Base-by-base conservation (phyloP, 768 basidiomycete genomes). In the Paxillus involutus region DNA sequence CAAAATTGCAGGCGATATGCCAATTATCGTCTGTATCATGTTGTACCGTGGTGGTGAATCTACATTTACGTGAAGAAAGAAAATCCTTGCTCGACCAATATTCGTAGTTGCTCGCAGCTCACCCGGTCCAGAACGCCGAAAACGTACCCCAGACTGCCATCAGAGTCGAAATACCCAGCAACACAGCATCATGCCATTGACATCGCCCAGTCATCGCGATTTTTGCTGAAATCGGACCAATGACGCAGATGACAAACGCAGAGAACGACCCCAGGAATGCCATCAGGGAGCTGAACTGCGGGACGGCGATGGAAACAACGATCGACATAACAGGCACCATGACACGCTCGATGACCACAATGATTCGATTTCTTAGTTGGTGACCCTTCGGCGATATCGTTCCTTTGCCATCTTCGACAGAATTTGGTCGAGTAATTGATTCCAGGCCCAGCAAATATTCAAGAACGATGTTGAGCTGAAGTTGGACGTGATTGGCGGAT, bases 181-280 rank as follows among this genome's bases (percentile, higher is more conserved):
- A 62, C 29, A 71, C 58, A 3, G 70, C 79, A 63, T 94, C 91
- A 44, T 82, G 71, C 41, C 72, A 45, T 12, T 71, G 65, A 58
- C 80, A 82, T 41, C 66, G 73, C 4, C 80, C 73, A 21, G 79
- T 74, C 52, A 92, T 72, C 46, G 76, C 77, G 14, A 87, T 73
- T 65, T 89, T 89, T 5, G 88, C 88, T 24, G 81, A 74, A 37
- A 95, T 75, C 5, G 93, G 94, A 10, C 87, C 83, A 55, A 91
- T 84, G 21, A 90, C 80, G 57, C 88, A 89, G 21, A 92, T 78
- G 63, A 85, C 73, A 59, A 85, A 85, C 0, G 92, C 89, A 35
- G 87, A 85, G 68, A 93, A 92, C n/a, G 91, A 86, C 3, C 95
- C 95, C 49, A 98, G 75, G 69, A 97, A 90, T 1, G 92, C 90